A percentile compares a stretch with the other conserved stretches of the same genome.
Conservation (phyloP, 2,329 filamentous ascomycete species). For the Fusarium beomiforme region DNA sequence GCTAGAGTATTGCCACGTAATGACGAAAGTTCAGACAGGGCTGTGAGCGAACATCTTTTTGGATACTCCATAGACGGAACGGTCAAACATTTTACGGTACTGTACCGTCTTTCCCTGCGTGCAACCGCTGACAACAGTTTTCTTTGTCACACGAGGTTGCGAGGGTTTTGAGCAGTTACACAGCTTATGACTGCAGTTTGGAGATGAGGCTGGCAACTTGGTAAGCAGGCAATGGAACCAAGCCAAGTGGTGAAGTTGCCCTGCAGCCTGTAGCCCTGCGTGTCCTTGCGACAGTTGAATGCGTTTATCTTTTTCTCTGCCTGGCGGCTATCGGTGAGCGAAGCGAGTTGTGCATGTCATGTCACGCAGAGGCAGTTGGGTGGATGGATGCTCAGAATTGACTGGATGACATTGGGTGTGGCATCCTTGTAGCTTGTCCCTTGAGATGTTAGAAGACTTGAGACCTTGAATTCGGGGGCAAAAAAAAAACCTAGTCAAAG, state of each 20-base stretch:
- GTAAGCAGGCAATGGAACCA: constrained; percentile 16
- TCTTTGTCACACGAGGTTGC: constrained; percentile 7
- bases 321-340: constrained; percentile 31
- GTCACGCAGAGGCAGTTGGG: constrained; percentile 40
- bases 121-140: constrained; percentile 8
- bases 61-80: neutral
- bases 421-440: constrained; percentile 25
- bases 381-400: constrained; percentile 15
- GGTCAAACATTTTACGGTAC: constrained; percentile 9
- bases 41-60: constrained; percentile 21
- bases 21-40: constrained; percentile 34
- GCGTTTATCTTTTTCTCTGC: constrained; percentile 21
- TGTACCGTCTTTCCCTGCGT: constrained; percentile 4
- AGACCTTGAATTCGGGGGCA: no score
- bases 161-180: constrained; percentile 25
- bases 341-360: constrained; percentile 40
- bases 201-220: constrained; percentile 38
- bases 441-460: no score
- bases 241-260: constrained; percentile 3
- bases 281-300: neutral
- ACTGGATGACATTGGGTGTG: constrained; percentile 33
- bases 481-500: no score
- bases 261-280: neutral
- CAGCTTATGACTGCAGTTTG: constrained; percentile 23
- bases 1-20: constrained; percentile 45